These are phyloP conservation scores for Antitrichia curtipendula DNA, from an alignment of 225 moss, liverwort and hornwort species.

Conservation along the genomic window DNA sequence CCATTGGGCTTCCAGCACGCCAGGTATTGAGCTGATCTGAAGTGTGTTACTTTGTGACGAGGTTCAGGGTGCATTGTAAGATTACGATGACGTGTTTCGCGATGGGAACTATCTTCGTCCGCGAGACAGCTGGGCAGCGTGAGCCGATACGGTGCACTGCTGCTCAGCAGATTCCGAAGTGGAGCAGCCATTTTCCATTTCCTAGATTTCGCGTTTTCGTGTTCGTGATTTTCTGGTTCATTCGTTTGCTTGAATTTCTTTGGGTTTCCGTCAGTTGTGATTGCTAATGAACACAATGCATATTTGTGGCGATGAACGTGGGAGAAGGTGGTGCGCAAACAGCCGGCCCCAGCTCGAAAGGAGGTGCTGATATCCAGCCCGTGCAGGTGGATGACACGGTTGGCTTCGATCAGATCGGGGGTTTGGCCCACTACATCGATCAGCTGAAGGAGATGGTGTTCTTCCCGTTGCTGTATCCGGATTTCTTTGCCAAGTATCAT, in stretches of 20 bases:
- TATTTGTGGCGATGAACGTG: neutral
- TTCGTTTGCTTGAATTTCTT: neutral
- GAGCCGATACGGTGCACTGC: neutral
- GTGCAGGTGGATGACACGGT: constrained; percentile 76
- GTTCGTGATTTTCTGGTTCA: neutral
- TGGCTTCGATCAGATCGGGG: constrained; percentile 74
- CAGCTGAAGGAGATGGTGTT: constrained; percentile 91
- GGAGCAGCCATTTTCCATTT: neutral
- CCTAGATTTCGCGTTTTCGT: neutral
- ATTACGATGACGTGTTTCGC: neutral
- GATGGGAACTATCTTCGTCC: neutral
- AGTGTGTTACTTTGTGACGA: neutral
- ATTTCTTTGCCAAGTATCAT: constrained; percentile 71
- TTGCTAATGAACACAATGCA: neutral
- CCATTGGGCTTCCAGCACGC: constrained; percentile 39
- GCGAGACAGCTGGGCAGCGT: neutral
- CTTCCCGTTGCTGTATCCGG: constrained; percentile 67
- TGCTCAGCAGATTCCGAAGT: neutral
- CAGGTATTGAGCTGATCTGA: constrained; percentile 3
- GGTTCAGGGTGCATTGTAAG: neutral
- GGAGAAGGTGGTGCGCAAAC: constrained; percentile 61
- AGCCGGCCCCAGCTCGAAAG: constrained; percentile 76
- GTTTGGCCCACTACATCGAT: constrained; percentile 70
- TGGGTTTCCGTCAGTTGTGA: neutral
- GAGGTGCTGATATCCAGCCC: constrained; percentile 78